Percentiles rank a stretch among this genome's conserved stretches.
phyloP scores from a whole-genome alignment of 2,329 filamentous ascomycete genomes.

The Penicillium glabrum region DNA sequence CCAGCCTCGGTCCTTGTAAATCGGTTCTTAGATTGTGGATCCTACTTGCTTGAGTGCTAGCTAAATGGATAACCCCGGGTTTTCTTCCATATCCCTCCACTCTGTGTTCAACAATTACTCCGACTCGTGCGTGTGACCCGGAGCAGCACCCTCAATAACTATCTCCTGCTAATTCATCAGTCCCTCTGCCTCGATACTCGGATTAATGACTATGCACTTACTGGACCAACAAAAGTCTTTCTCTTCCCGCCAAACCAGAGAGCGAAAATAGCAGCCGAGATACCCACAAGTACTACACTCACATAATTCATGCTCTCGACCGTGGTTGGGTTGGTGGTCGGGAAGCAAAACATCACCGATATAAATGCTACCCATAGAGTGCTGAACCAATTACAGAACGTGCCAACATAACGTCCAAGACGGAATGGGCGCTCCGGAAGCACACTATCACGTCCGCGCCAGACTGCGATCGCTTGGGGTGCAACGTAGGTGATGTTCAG shows the following conservation, averaged over 20 bases:
- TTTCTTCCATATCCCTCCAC: too few species aligned
- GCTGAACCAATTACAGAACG: slow-evolving; percentile 41
- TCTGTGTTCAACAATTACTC: not conserved
- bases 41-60: too few species aligned
- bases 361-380: slow-evolving; percentile 47
- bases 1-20: too few species aligned
- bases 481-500: slow-evolving; percentile 43
- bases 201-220: not conserved
- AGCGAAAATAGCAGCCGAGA: slow-evolving; percentile 2
- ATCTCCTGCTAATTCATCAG: not conserved
- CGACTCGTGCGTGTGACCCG: not conserved
- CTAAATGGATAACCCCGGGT: too few species aligned
- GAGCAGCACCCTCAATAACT: not conserved
- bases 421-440: slow-evolving; percentile 25
- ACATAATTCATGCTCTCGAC: slow-evolving; percentile 51
- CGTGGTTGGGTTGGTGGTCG: slow-evolving; percentile 41
- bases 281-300: slow-evolving; percentile 42
- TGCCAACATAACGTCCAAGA: slow-evolving; percentile 35
- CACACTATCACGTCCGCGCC: slow-evolving; percentile 33
- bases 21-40: too few species aligned
- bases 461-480: slow-evolving; percentile 45
- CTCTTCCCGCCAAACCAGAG: slow-evolving; percentile 5
- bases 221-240: slow-evolving; percentile 12
- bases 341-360: slow-evolving; percentile 50
- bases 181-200: not conserved